Conservation (phyloP, 2,329 filamentous ascomycete species). For the Dactylella cylindrospora region DNA sequence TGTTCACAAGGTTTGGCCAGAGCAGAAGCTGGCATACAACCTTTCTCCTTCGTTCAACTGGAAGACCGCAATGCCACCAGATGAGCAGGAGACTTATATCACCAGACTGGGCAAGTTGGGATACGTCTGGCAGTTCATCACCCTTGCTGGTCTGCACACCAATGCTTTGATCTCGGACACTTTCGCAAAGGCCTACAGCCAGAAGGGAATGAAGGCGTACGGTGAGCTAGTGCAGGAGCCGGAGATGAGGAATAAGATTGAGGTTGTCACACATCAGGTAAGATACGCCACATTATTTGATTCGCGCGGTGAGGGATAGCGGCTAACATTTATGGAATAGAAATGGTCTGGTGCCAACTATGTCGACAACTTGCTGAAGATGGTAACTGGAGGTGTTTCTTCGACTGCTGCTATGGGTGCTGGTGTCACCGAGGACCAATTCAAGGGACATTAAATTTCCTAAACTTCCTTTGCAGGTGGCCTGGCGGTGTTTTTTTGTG, state of each 20-base stretch:
- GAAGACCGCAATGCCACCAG: constrained; percentile 78
- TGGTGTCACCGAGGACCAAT: constrained; percentile 97
- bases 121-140: constrained; percentile 99
- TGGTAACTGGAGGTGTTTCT: constrained; percentile 90
- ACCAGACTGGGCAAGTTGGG: constrained; percentile 79
- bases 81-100: constrained; percentile 97
- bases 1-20: constrained; percentile 90
- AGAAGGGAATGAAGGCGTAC: constrained; percentile 90
- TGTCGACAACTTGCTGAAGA: constrained; percentile 91
- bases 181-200: constrained; percentile 79
- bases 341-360: constrained; percentile 98
- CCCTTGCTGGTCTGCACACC: constrained; percentile 93
- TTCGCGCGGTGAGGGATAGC: background rate
- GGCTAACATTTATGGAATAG: constrained; percentile 13
- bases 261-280: constrained; percentile 91
- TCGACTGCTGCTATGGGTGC: constrained; percentile 95
- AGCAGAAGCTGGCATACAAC: constrained; percentile 98
- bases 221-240: constrained; percentile 97
- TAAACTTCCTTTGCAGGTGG: no score
- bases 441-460: constrained; percentile 58
- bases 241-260: constrained; percentile 85
- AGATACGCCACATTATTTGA: background rate
- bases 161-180: constrained; percentile 88
- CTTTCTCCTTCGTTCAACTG: constrained; percentile 99
- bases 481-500: no score